These are phyloP conservation scores for Alternaria hordeiaustralica DNA, from an alignment of 2,329 filamentous ascomycete genomes.

Conservation along the genomic window DNA sequence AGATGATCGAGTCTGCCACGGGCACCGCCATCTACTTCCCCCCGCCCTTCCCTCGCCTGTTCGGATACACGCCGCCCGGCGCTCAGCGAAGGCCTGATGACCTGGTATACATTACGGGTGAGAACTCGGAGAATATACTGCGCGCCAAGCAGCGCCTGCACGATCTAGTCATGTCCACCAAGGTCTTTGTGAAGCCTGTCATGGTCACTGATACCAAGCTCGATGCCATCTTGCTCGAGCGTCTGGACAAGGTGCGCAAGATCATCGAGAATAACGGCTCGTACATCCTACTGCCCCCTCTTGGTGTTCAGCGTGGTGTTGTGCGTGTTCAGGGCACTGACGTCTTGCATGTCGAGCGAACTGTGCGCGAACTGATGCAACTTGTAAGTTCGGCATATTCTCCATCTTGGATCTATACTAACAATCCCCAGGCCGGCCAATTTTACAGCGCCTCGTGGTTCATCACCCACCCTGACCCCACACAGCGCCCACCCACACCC, in stretches of 20 bases:
- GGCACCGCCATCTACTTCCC: slow-evolving; percentile 98
- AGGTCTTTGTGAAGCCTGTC: slow-evolving; percentile 84
- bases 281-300: slow-evolving; percentile 87
- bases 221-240: slow-evolving; percentile 88
- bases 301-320: slow-evolving; percentile 83
- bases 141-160: slow-evolving; percentile 90
- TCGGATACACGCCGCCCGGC: slow-evolving; percentile 84
- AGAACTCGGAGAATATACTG: slow-evolving; percentile 81
- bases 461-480: slow-evolving; percentile 77
- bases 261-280: slow-evolving; percentile 97
- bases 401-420: slow-evolving; percentile 13
- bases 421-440: slow-evolving; percentile 74
- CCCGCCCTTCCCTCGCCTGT: slow-evolving; percentile 88
- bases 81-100: slow-evolving; percentile 82
- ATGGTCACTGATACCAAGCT: slow-evolving; percentile 90
- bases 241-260: slow-evolving; percentile 95
- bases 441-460: slow-evolving; percentile 98
- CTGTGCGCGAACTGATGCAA: slow-evolving; percentile 93
- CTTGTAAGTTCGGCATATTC: slow-evolving; percentile 64
- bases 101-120: slow-evolving; percentile 94
- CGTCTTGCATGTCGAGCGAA: slow-evolving; percentile 91
- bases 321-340: slow-evolving; percentile 93
- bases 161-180: slow-evolving; percentile 80
- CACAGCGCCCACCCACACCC: slow-evolving; percentile 65
- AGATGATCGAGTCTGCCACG: slow-evolving; percentile 93